Base-by-base conservation (phyloP, 2,329 filamentous ascomycete genomes). In the Penicillium sp. region DNA sequence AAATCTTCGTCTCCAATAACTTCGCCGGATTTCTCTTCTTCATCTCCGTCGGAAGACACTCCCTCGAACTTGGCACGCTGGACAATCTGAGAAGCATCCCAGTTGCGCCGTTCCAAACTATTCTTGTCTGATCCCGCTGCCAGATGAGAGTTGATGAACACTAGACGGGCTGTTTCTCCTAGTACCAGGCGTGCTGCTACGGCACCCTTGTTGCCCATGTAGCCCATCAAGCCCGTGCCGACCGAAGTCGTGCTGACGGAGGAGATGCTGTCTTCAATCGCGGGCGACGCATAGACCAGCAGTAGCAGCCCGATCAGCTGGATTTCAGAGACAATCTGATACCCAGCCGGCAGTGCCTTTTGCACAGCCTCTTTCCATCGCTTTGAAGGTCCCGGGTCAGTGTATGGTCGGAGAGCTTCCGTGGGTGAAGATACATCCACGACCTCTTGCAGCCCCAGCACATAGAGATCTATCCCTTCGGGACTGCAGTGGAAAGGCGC, bases 131-230 rank as follows among this genome's bases (percentile, higher is more conserved):
- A 84, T 27, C 94, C 94, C 49, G 93, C 96, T 58, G 92, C 89
- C 22, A 99, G 81, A 75, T 99, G 94, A 53, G 86, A 91, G 72
- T 99, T 96, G 61, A 97, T 81, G 71, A 99, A 97, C 22, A 94
- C 88, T 52, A 99, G 77, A 29, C 89, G 84, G 0, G 94, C 97
- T 0, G 92, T 92, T 71, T 97, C 94, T 2, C 93, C 94, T 1
- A 99, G 77, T 1, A 99, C 81, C 4, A 99, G 78, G 18, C 93
- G 84, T 4, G 89, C 89, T 3, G 88, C 85, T 0, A 96, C 88
- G 4, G 90, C 93, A 1, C 94, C 94, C 71, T 99, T 99, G 73
- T 99, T 99, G 9, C 94, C 94, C 78, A 97, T 88, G 68, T 96
- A 96, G 0, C 93, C 93, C 74, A 95, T 84, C 42, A 97, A 74